Base-by-base conservation (phyloP, 495 filamentous ascomycete species). In the Ascobolus immersus region DNA sequence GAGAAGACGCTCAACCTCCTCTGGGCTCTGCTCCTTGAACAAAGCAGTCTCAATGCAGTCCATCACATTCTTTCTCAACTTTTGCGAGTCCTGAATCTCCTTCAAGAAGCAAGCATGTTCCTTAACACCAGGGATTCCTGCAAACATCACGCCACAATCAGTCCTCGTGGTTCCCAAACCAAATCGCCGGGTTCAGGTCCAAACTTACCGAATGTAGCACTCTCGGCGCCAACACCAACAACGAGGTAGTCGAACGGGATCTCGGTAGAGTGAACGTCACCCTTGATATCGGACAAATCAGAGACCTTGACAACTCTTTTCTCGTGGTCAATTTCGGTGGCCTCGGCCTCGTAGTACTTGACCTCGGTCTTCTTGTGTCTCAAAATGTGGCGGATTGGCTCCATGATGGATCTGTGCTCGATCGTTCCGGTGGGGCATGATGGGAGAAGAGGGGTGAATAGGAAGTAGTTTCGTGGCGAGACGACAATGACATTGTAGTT, bases 371-470 rank as follows among this genome's bases (percentile, higher is more conserved):
- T 75, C 65, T 93, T 93, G 54, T 81, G 75, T 42, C 82, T 73
- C 21, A 89, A 60, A 52, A 99, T 86, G 52, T 84, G 86, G 39
- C 86, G 74, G 40, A 99, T 68, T 18, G 86, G 86, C 61, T 99
- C 86, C 82, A 99, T 94, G 54, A 99, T 94, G 40, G 80, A 91
- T 49, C 89, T 78, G 61, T 93, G 89, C 60, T 99, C 89, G 49
- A 99, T 84, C 43, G 77, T 73, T 52, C 89, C 86, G 33, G 79
- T 92, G 17, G 86, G 93, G 57, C 89, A 94, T 51, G 80, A 91
- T 33, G 86, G 86, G 26, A 99, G 66, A 28, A 99, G 68, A 26
- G 86, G 86, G 12, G 89, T 99, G 65, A 94, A 99, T 37, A 99
- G 74, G 71, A 99, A 99, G 67, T 86, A 99, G 58, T 94, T 94